Percentiles rank a stretch among this genome's conserved stretches.
Evolutionary conservation across 2,329 filamentous ascomycete species (phyloP).

Genomic region (Botrytis squamosa): DNA sequence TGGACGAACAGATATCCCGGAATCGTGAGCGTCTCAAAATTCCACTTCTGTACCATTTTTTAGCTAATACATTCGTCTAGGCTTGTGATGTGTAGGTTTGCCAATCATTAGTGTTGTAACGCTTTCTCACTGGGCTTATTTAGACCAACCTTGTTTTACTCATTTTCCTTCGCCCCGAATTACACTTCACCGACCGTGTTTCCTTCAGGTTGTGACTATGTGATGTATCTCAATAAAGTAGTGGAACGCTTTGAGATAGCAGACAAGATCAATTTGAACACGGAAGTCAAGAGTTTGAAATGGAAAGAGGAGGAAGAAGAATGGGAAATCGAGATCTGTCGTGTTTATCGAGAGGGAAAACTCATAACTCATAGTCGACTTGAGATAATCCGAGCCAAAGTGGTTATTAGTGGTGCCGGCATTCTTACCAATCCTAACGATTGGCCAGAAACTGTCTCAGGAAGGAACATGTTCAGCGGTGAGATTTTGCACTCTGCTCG

Average conservation of each 20-base stretch:
- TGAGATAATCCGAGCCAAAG: constrained; percentile 39
- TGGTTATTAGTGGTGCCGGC: constrained; percentile 54
- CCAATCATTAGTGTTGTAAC: background rate
- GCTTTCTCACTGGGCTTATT: background rate
- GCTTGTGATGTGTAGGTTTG: background rate
- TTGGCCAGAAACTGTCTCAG: constrained; percentile 51
- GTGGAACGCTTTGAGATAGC: background rate
- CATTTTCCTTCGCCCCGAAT: constrained; percentile 60
- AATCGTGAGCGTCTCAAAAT: background rate
- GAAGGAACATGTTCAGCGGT: constrained; percentile 36
- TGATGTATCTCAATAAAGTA: background rate
- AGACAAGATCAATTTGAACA: background rate
- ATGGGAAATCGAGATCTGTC: background rate
- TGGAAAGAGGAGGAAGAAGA: background rate
- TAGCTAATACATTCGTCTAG: background rate
- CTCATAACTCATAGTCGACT: background rate
- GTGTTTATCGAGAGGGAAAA: background rate
- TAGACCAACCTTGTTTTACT: constrained; percentile 53
- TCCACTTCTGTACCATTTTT: background rate
- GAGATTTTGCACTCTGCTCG: background rate
- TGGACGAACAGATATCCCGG: background rate
- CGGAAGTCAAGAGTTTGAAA: background rate
- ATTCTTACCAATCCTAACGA: constrained; percentile 53
- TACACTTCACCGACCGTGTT: constrained; percentile 30
- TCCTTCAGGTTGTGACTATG: background rate